phyloP scores from a whole-genome alignment of 2,329 filamentous ascomycete genomes.

The Fusarium graminum region DNA sequence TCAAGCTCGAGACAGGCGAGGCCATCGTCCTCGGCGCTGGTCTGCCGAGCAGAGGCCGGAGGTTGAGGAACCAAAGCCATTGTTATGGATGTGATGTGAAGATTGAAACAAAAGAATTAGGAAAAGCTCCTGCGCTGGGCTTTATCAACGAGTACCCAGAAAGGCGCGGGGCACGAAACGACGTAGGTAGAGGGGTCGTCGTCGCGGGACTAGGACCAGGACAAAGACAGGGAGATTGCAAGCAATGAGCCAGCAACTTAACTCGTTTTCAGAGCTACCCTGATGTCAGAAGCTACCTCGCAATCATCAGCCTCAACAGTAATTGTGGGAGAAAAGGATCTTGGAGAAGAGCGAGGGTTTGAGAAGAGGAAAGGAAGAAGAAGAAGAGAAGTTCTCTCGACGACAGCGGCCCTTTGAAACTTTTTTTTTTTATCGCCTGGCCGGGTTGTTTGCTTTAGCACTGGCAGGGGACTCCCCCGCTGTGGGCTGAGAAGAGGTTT shows the following conservation, averaged over 20 bases:
- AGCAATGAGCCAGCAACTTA: conserved; percentile 55
- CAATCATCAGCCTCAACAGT: conserved; percentile 54
- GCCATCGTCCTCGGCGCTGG: conserved; percentile 66
- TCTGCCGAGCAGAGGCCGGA: conserved; percentile 72
- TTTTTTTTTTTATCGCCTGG: conserved; percentile 49
- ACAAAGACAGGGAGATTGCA: conserved; percentile 48
- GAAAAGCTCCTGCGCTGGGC: conserved; percentile 31
- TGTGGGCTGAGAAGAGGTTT: conserved; percentile 19
- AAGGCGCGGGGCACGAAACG: conserved; percentile 51
- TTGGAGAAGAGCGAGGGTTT: conserved; percentile 44
- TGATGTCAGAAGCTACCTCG: conserved; percentile 56
- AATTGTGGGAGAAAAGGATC: conserved; percentile 37
- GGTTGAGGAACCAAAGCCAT: conserved; percentile 57
- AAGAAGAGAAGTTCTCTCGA: conserved; percentile 31
- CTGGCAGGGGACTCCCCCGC: conserved; percentile 36
- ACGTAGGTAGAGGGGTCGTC: conserved; percentile 33
- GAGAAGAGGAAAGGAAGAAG: conserved; percentile 40
- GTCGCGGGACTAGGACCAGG: conserved; percentile 22
- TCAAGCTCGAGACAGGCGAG: conserved; percentile 91
- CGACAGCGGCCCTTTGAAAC: conserved; percentile 42
- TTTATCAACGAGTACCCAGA: conserved; percentile 35
- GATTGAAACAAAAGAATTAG: conserved; percentile 20
- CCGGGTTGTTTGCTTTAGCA: conserved; percentile 28
- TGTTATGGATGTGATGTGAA: conserved; percentile 27
- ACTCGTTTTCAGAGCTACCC: conserved; percentile 57